These are phyloP conservation scores for Melastoma malabathricum DNA, from an alignment of 345 rosid species.

Conservation along the genomic window DNA sequence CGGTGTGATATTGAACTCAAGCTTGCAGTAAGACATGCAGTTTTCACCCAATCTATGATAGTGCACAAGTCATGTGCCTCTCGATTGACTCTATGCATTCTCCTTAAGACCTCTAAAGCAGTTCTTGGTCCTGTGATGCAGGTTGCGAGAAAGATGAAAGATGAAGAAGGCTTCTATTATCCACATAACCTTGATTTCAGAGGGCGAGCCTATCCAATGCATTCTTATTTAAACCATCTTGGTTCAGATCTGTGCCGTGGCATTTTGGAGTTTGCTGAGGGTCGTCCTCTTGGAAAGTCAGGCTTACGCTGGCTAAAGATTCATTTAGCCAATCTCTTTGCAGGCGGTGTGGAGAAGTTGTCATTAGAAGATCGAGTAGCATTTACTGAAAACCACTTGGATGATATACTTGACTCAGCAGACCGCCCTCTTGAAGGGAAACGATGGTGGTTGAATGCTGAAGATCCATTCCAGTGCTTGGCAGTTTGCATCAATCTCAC, in stretches of 20 bases:
- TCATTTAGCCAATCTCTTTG: conserved; percentile 89
- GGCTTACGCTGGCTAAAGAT: conserved; percentile 93
- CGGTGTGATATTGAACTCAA: conserved; percentile 90
- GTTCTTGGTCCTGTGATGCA: conserved; percentile 19
- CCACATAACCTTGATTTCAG: conserved; percentile 97
- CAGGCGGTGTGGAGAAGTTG: conserved; percentile 91
- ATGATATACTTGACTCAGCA: conserved; percentile 89
- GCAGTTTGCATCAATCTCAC: conserved; percentile 78
- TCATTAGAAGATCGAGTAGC: conserved; percentile 65
- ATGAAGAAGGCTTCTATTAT: conserved; percentile 85
- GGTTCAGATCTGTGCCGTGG: conserved; percentile 99
- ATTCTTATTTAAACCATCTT: conserved; percentile 90
- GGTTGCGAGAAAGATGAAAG: conserved; percentile 93
- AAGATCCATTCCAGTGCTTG: conserved; percentile 94
- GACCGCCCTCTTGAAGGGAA: conserved; percentile 87
- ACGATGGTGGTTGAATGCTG: conserved; percentile 95
- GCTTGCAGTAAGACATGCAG: conserved; percentile 61
- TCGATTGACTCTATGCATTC: no score
- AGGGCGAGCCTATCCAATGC: conserved; percentile 99
- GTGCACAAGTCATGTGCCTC: no score
- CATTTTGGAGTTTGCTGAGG: conserved; percentile 85
- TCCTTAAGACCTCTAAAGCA: not conserved
- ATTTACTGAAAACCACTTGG: conserved; percentile 75
- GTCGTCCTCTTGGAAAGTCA: conserved; percentile 71
- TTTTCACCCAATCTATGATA: conserved; percentile 1